phyloP scores from a whole-genome alignment of 768 basidiomycete species.

The Naganishia friedmannii region DNA sequence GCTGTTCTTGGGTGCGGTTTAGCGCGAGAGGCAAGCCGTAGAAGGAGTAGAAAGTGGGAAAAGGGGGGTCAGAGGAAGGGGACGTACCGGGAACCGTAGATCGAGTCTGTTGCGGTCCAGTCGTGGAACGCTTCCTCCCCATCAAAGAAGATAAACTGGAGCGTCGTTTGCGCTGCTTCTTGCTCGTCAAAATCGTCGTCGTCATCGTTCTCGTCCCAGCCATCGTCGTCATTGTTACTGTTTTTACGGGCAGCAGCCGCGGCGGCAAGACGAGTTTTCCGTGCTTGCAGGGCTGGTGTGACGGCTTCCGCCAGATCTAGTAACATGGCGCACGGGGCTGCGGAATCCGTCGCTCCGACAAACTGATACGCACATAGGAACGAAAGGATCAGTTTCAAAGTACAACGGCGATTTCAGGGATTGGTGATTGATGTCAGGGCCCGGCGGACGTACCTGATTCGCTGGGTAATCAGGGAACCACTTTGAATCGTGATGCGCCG shows the following conservation, averaged over 20 bases:
- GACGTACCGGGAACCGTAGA: slow-evolving; percentile 88
- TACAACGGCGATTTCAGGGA: too few relatives aligned
- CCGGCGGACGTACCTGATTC: slow-evolving; percentile 64
- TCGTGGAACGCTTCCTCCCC: slow-evolving; percentile 92
- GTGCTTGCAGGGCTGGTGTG: slow-evolving; percentile 54
- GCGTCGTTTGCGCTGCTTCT: slow-evolving; percentile 69
- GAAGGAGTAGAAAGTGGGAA: too few relatives aligned
- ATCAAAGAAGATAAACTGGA: slow-evolving; percentile 93
- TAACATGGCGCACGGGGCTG: slow-evolving; percentile 89
- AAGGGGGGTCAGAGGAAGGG: background rate
- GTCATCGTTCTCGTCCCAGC: slow-evolving; percentile 31
- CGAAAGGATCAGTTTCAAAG: too few relatives aligned
- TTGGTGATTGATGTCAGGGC: background rate
- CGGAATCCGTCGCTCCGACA: slow-evolving; percentile 94
- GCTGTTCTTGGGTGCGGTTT: slow-evolving; percentile 54
- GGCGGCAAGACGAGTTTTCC: slow-evolving; percentile 60
- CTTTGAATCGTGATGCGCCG: slow-evolving; percentile 93
- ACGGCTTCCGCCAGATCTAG: slow-evolving; percentile 85
- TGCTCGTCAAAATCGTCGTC: slow-evolving; percentile 68
- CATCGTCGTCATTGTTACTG: slow-evolving; percentile 53
- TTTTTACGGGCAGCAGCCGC: slow-evolving; percentile 56
- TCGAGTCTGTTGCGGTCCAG: slow-evolving; percentile 86
- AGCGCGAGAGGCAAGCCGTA: background rate
- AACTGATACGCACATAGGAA: slow-evolving; percentile 60
- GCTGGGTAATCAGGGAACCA: slow-evolving; percentile 68